Evolutionary conservation across 2,329 filamentous ascomycete species (phyloP), one percentile per base, ranked within the genome.

Genomic region (Phaeosphaeriaceae sp.): DNA sequence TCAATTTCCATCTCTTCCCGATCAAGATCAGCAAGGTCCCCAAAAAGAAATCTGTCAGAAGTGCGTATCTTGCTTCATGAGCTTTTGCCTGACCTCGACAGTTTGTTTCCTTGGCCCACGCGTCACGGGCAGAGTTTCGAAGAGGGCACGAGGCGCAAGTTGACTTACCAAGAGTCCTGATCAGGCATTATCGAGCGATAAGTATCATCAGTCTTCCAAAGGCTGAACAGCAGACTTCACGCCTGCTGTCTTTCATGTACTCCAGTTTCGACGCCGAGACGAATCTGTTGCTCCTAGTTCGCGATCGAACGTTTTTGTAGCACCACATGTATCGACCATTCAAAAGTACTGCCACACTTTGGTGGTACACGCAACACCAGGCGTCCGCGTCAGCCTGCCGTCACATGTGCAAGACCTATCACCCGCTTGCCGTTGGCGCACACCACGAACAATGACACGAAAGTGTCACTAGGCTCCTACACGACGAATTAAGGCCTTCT

Each of bases 401-500:
- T 58, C 53, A 58, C 56, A 46, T 57, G 56, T 47, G 44, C 53
- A 36, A 15, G 13, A 13, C 31, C 31, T 13, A 36, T 36, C 31
- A 36, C 31, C 31, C 31, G 31, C 31, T 15, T 3, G 25, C 25
- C 25, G 25, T 27, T 27, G 25, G 25, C 25, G 25, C 25, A 27
- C 9, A 27, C 25, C 25, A 27, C 25, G 25, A 27, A 27, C 25
- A 27, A 27, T 27, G 25, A 27, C 25, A 4, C 25, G 9, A 27
- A 27, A 5, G 9, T 36, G 31, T 36, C 3, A 36, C 31, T 36
- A 36, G 31, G 31, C 31, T 36, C 6, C 31, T 11, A 9, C 25
- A 36, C 6, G 6, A 13, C 31, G 31, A 36, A 3, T 36, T 11
- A 36, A 36, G 9, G 25, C 25, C 25, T 27, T 27, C 25, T 27